Conservation (phyloP, 176 grass and related monocot genomes). For the Zea luxurians region DNA sequence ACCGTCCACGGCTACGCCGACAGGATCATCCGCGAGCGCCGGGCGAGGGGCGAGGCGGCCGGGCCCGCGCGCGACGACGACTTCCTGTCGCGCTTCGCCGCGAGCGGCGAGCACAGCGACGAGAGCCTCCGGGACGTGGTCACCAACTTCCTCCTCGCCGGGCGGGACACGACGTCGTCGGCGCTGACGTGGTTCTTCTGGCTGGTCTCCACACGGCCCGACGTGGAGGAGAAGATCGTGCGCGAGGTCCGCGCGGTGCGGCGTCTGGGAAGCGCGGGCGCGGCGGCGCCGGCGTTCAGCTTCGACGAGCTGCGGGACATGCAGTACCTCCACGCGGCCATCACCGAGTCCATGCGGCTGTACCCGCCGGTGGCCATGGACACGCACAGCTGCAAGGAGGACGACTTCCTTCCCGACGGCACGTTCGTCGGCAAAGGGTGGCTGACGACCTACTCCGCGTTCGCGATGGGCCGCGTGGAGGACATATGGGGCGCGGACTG, state of each 20-base stretch:
- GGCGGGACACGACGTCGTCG: slow-evolving; percentile 58
- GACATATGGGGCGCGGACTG: slow-evolving; percentile 53
- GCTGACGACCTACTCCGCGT: slow-evolving; percentile 21
- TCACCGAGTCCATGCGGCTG: slow-evolving; percentile 10
- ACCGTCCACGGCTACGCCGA: slow-evolving; percentile 42
- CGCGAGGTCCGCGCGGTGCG: background rate
- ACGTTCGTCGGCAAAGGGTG: background rate
- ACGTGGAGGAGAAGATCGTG: slow-evolving; percentile 33
- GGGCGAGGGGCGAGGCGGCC: background rate
- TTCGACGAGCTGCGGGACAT: background rate
- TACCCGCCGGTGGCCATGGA: background rate
- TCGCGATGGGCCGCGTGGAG: slow-evolving; percentile 39
- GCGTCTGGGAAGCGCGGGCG: background rate
- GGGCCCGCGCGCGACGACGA: slow-evolving; percentile 1
- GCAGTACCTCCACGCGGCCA: slow-evolving; percentile 2
- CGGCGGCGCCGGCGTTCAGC: background rate
- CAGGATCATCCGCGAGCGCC: slow-evolving; percentile 43
- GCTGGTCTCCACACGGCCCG: slow-evolving; percentile 36
- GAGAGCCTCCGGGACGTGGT: slow-evolving; percentile 63
- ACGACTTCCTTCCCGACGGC: background rate
- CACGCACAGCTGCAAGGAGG: background rate
- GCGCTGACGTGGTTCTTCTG: slow-evolving; percentile 81
- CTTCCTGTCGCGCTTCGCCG: slow-evolving; percentile 59
- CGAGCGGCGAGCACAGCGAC: slow-evolving; percentile 40
- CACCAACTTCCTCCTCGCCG: slow-evolving; percentile 67